Evolutionary conservation across 768 basidiomycete genomes (phyloP).

Genomic region (Rhodotorula taiwanensis): DNA sequence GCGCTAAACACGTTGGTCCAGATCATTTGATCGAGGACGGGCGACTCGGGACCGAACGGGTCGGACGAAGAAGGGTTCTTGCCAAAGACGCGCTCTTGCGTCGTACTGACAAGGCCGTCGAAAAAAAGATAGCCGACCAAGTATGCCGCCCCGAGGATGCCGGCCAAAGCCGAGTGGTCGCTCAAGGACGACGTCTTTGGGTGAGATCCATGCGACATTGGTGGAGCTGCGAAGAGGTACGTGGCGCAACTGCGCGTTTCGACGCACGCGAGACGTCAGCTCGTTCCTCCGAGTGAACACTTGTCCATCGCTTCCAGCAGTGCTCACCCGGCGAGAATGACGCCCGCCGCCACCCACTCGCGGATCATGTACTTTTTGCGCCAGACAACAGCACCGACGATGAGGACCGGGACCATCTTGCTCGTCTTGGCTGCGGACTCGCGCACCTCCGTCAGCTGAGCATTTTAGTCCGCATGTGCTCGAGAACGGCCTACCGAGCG

Average conservation of each 20-base stretch:
- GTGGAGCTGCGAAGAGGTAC: slow-evolving; percentile 37
- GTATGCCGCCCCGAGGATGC: slow-evolving; percentile 22
- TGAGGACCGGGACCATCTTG: slow-evolving; percentile 41
- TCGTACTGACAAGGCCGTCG: slow-evolving; percentile 39
- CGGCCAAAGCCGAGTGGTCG: slow-evolving; percentile 3
- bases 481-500: slow-evolving; percentile 2
- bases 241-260: slow-evolving; percentile 23
- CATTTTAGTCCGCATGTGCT: too few relatives aligned
- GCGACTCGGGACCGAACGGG: slow-evolving; percentile 36
- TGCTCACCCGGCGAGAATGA: slow-evolving; percentile 37
- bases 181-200: neutral
- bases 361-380: slow-evolving; percentile 31
- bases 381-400: slow-evolving; percentile 35
- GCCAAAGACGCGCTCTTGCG: slow-evolving; percentile 40
- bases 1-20: slow-evolving; percentile 36
- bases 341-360: slow-evolving; percentile 36
- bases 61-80: slow-evolving; percentile 33
- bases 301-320: too few relatives aligned
- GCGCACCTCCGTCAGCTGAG: too few relatives aligned
- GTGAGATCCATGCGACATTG: slow-evolving; percentile 10
- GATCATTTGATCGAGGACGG: slow-evolving; percentile 35
- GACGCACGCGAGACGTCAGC: too few relatives aligned
- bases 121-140: slow-evolving; percentile 39
- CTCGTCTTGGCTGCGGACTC: slow-evolving; percentile 38
- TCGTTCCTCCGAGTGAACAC: neutral